Evolutionary conservation across 2,329 filamentous ascomycete species (phyloP).

Genomic region (Lachnellula suecica): DNA sequence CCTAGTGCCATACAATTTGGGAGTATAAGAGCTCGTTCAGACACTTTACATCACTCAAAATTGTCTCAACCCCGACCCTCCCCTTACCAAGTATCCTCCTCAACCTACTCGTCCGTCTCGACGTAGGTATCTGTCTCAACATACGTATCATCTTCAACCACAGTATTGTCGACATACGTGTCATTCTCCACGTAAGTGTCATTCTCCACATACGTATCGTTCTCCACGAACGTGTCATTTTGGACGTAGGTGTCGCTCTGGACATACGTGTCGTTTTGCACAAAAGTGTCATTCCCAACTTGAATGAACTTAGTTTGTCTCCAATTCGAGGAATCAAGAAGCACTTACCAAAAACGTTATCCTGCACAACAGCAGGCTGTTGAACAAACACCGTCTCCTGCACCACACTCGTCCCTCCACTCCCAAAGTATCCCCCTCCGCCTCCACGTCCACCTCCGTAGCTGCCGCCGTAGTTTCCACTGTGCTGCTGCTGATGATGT

Average conservation of each 20-base stretch:
- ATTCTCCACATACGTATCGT: not conserved
- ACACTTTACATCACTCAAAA: too few relatives aligned
- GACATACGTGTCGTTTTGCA: not conserved
- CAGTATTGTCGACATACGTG: not conserved
- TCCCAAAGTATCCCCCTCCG: not conserved
- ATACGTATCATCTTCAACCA: not conserved
- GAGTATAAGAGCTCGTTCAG: too few relatives aligned
- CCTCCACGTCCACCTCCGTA: not conserved
- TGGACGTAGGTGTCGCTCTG: not conserved
- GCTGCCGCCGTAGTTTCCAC: not conserved
- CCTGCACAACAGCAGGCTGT: not conserved
- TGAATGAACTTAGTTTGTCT: not conserved
- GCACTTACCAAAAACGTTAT: not conserved
- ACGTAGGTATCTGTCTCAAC: too few relatives aligned
- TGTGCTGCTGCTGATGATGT: not conserved
- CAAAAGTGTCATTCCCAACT: not conserved
- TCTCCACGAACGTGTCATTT: not conserved
- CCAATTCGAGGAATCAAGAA: not conserved
- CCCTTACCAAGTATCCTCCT: too few relatives aligned
- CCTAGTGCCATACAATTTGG: too few relatives aligned
- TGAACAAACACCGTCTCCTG: not conserved
- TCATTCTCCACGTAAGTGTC: conserved; percentile 2
- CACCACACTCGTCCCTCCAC: not conserved
- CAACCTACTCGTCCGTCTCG: too few relatives aligned
- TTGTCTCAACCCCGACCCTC: too few relatives aligned